Conservation (phyloP, 345 rosid genomes). For the Rubroshorea leprosula region DNA sequence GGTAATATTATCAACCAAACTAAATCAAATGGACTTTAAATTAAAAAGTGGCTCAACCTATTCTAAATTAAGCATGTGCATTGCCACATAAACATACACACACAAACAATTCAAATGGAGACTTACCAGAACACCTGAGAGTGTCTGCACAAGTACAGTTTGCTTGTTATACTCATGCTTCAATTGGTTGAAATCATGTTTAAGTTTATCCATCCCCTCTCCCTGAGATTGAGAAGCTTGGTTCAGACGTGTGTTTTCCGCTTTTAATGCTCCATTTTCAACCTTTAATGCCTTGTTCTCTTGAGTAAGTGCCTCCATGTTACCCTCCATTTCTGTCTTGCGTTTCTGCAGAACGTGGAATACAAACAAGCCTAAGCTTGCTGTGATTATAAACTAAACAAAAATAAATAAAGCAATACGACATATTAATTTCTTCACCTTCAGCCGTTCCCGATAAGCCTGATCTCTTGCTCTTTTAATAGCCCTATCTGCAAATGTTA, state of each 20-base stretch:
- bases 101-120: not conserved
- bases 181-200: not conserved
- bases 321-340: not conserved
- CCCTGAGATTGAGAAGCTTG: conserved; percentile 1
- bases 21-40: too few relatives aligned
- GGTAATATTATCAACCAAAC: too few relatives aligned
- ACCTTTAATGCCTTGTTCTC: not conserved
- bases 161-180: not conserved
- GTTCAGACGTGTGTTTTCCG: not conserved
- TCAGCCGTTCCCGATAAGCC: conserved; percentile 2
- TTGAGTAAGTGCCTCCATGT: not conserved
- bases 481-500: too few relatives aligned
- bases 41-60: too few relatives aligned
- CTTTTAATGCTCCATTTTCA: not conserved
- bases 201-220: not conserved
- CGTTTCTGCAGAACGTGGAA: not conserved
- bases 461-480: not conserved
- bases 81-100: not conserved
- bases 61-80: too few relatives aligned
- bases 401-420: not conserved
- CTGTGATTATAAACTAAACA: not conserved
- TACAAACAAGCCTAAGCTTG: too few relatives aligned
- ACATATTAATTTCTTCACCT: not conserved
- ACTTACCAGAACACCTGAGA: not conserved
- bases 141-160: not conserved